Percentiles rank a stretch among this genome's conserved stretches.
These are phyloP conservation scores for Blastomyces parvus DNA, from an alignment of 2,329 filamentous ascomycete genomes.

Conservation along the genomic window DNA sequence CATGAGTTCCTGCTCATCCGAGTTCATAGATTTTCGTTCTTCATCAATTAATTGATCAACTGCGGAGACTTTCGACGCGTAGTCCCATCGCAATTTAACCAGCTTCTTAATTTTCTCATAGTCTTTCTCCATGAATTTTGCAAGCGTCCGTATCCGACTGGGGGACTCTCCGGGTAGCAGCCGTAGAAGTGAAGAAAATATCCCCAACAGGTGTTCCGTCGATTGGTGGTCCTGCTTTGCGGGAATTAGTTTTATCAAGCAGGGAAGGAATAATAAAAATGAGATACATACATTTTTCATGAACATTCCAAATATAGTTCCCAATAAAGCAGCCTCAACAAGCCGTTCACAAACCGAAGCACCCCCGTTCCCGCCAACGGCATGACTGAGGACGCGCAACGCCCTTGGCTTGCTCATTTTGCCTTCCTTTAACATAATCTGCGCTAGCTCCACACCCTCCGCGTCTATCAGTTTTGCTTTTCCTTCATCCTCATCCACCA, in stretches of 20 bases:
- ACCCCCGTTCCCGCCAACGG: constrained; percentile 51
- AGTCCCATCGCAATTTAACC: constrained; percentile 61
- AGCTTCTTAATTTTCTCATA: constrained; percentile 75
- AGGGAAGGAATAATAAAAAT: neutral
- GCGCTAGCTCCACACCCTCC: constrained; percentile 80
- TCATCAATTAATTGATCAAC: constrained; percentile 55
- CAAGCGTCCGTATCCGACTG: constrained; percentile 69
- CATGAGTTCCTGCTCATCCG: constrained; percentile 52
- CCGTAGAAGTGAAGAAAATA: constrained; percentile 75
- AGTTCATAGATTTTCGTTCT: constrained; percentile 46
- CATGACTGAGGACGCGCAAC: constrained; percentile 76
- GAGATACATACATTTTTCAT: constrained; percentile 56
- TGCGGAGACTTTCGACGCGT: constrained; percentile 50
- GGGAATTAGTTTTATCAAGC: constrained; percentile 11
- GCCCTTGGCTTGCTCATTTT: constrained; percentile 72
- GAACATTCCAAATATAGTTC: constrained; percentile 75
- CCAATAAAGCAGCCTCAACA: constrained; percentile 75
- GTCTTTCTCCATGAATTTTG: constrained; percentile 92
- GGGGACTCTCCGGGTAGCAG: constrained; percentile 68
- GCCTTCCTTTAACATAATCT: constrained; percentile 86
- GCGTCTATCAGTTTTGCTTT: constrained; percentile 78
- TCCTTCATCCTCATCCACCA: constrained; percentile 64
- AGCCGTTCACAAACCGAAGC: constrained; percentile 61
- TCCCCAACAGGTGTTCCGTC: constrained; percentile 71
- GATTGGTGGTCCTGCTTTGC: constrained; percentile 51